Conservation (phyloP, 2,329 filamentous ascomycete genomes). For the Stachybotrys chlorohalonatus region DNA sequence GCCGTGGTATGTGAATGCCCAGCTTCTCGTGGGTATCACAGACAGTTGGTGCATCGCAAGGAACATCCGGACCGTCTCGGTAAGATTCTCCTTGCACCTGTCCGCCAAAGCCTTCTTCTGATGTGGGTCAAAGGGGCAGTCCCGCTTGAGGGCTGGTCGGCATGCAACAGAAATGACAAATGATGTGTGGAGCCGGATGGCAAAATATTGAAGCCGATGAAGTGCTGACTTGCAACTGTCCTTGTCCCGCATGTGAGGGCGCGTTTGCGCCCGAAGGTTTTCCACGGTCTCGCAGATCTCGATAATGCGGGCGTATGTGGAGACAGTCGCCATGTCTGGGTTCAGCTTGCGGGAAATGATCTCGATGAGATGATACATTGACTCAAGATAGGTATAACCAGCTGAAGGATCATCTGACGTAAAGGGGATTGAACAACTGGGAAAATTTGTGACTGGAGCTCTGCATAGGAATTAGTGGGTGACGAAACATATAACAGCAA, state of each 20-base stretch:
- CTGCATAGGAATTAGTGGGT: constrained; percentile 16
- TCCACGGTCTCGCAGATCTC: constrained; percentile 48
- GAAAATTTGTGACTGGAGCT: constrained; percentile 54
- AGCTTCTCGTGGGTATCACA: constrained; percentile 56
- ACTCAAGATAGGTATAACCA: constrained; percentile 51
- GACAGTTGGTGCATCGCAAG: constrained; percentile 60
- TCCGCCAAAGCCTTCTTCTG: constrained; percentile 48
- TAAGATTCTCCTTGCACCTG: constrained; percentile 52
- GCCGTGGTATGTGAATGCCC: constrained; percentile 61
- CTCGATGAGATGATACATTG: constrained; percentile 56
- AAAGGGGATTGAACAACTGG: constrained; percentile 44
- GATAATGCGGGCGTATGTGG: constrained; percentile 45
- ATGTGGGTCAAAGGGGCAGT: constrained; percentile 37
- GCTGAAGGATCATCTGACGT: constrained; percentile 30
- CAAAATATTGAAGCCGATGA: constrained; percentile 55
- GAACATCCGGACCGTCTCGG: constrained; percentile 60
- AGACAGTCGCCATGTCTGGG: constrained; percentile 40
- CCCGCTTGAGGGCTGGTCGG: constrained; percentile 49
- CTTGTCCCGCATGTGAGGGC: constrained; percentile 46
- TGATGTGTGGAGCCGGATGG: constrained; percentile 54
- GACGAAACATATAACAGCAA: neutral
- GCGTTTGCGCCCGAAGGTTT: constrained; percentile 37
- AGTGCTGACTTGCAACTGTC: constrained; percentile 55
- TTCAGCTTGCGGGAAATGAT: constrained; percentile 50
- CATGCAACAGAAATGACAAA: constrained; percentile 59